Evolutionary conservation across 345 rosid genomes (phyloP).

Genomic region (Populus euphratica): DNA sequence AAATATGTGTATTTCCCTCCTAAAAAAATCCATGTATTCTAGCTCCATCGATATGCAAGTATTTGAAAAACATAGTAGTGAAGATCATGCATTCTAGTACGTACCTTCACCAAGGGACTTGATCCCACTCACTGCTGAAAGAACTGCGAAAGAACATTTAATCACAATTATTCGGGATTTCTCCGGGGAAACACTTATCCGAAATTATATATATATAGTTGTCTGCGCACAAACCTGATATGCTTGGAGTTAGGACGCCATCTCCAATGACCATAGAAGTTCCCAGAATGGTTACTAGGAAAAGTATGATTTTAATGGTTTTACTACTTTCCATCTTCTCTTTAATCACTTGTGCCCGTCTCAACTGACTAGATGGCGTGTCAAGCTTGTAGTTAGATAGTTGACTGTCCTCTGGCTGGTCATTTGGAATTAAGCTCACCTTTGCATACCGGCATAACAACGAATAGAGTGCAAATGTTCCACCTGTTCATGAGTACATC

Average conservation of each 20-base stretch:
- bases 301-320: not conserved
- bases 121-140: conserved; percentile 78
- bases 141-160: conserved; percentile 35
- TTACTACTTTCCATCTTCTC: not conserved
- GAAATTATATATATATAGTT: too few species aligned
- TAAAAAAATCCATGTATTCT: too few species aligned
- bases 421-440: not conserved
- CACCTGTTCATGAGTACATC: not conserved
- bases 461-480: conserved; percentile 13
- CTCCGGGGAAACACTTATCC: too few species aligned
- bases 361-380: not conserved
- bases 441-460: not conserved
- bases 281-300: conserved; percentile 31
- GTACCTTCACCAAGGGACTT: conserved; percentile 55
- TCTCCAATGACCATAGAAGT: conserved; percentile 87
- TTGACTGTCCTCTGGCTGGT: not conserved
- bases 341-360: not conserved
- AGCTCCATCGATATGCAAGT: too few species aligned
- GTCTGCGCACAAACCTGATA: conserved; percentile 44
- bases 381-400: not conserved
- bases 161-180: too few species aligned
- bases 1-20: too few species aligned
- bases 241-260: conserved; percentile 72
- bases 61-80: too few species aligned
- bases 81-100: conserved; percentile 21